Conservation (phyloP, 768 basidiomycete genomes). For the Mycena amicta region DNA sequence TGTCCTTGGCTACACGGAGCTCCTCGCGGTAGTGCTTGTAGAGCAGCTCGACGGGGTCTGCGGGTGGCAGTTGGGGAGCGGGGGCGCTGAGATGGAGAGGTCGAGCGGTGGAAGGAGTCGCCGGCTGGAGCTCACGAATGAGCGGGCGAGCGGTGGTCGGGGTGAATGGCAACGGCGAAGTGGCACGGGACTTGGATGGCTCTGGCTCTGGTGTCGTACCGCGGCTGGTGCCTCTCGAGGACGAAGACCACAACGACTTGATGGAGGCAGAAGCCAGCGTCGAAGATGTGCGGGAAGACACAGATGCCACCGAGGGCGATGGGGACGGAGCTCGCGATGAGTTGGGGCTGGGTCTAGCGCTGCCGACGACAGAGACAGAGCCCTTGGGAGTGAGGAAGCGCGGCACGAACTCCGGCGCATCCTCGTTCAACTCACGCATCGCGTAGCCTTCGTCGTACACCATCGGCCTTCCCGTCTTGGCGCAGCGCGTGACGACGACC, state of each 20-base stretch:
- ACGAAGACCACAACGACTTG: neutral
- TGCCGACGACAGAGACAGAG: too few species aligned
- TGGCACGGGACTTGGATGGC: neutral
- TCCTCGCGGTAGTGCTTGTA: constrained; percentile 6
- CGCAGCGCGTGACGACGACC: neutral
- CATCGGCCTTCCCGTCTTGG: neutral
- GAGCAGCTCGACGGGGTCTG: neutral
- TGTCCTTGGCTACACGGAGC: neutral
- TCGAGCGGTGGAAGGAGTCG: neutral
- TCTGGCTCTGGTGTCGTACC: neutral
- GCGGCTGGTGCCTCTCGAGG: neutral
- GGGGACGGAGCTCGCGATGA: neutral
- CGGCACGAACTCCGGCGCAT: neutral
- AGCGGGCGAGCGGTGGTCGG: neutral
- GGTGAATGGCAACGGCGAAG: neutral
- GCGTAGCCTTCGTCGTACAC: neutral
- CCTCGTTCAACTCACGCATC: neutral
- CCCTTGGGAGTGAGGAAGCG: neutral
- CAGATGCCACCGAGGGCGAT: neutral
- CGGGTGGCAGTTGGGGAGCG: neutral
- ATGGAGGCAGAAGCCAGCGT: neutral
- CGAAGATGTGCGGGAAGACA: neutral
- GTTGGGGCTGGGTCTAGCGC: neutral
- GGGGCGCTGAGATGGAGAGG: neutral
- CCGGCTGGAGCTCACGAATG: neutral